A percentile compares a stretch with the other conserved stretches of the same genome.
Evolutionary conservation across 2,329 filamentous ascomycete genomes (phyloP).

Genomic region (Alternaria ethzedia): DNA sequence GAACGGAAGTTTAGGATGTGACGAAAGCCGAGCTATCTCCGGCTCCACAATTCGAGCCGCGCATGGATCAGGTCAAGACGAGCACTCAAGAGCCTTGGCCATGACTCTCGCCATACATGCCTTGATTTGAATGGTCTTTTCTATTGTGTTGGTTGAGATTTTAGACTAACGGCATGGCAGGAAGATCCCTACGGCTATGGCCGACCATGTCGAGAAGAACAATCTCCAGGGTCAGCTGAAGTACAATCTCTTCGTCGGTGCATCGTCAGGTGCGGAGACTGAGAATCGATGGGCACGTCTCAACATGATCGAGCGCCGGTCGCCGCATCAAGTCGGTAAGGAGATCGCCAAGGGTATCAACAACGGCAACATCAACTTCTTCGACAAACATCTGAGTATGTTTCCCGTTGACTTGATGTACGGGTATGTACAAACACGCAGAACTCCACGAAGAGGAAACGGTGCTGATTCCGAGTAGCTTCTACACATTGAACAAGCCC

Average conservation of each 20-base stretch:
- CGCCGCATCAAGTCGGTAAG: constrained; percentile 89
- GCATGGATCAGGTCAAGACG: constrained; percentile 13
- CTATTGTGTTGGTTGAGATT: neutral
- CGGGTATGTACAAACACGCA: constrained; percentile 47
- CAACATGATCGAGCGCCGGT: constrained; percentile 87
- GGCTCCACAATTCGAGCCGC: constrained; percentile 17
- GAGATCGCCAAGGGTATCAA: constrained; percentile 91
- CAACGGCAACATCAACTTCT: constrained; percentile 85
- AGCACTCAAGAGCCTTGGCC: neutral
- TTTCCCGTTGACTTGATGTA: constrained; percentile 88
- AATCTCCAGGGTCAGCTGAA: constrained; percentile 81
- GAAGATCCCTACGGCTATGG: constrained; percentile 82
- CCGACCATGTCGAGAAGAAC: constrained; percentile 89
- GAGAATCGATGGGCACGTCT: constrained; percentile 89
- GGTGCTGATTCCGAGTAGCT: constrained; percentile 56
- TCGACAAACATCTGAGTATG: constrained; percentile 93
- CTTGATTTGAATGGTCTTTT: neutral
- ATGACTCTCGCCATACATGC: constrained; percentile 7
- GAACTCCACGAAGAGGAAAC: neutral
- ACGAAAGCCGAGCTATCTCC: constrained; percentile 33
- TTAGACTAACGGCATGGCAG: constrained; percentile 51
- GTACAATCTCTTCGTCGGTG: constrained; percentile 87
- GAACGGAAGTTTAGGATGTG: constrained; percentile 34
- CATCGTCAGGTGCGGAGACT: constrained; percentile 87
- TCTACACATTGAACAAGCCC: constrained; percentile 80